Evolutionary conservation across 768 basidiomycete species (phyloP), one percentile per base, ranked within the genome.

Genomic region (Lactarius vividus): DNA sequence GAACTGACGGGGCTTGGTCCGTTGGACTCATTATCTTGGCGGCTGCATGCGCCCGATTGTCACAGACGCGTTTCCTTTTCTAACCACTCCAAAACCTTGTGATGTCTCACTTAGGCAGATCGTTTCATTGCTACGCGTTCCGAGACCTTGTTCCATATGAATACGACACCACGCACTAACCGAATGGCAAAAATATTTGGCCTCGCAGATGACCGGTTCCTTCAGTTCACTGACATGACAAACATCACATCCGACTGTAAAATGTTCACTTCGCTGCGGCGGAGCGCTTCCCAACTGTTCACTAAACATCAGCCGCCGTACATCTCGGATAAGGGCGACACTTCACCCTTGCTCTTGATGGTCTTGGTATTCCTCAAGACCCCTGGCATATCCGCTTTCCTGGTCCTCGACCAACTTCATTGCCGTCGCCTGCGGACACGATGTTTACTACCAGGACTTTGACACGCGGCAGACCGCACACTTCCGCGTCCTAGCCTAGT

Each of bases 121-220:
- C 80, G 88, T 53, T 89, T 88, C 72, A 80, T 88, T 40, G 75
- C 87, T 1, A 75, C 77, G 5, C 81, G 84, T 18, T 83, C 84
- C 6, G 81, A 83, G 53, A 74, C 74, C 10, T 74, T 79, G 13
- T 71, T 86, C 10, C 85, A 87, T 4, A 80, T 89, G 54, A 82
- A 84, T 62, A 81, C 78, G 39, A 88, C 87, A 1, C 88, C 87
- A 15, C 83, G 87, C n/a, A 86, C 88, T 23, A 83, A 81, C 60
- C 83, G 88, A 28, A 86, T 88, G 53, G 84, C 85, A 69, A 83
- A 83, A 68, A 77, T 82, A 26, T 85, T 88, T 52, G 87, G 87
- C 9, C 79, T 88, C 42, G 69, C 82, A 9, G 83, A 84, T 69
- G 84, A 84, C 65, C 80, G 82, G 23, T 72, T 88, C 37, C 75